Evolutionary conservation across 352 stramenopile genomes (phyloP).

Genomic region (Elongisporangium undulatum): DNA sequence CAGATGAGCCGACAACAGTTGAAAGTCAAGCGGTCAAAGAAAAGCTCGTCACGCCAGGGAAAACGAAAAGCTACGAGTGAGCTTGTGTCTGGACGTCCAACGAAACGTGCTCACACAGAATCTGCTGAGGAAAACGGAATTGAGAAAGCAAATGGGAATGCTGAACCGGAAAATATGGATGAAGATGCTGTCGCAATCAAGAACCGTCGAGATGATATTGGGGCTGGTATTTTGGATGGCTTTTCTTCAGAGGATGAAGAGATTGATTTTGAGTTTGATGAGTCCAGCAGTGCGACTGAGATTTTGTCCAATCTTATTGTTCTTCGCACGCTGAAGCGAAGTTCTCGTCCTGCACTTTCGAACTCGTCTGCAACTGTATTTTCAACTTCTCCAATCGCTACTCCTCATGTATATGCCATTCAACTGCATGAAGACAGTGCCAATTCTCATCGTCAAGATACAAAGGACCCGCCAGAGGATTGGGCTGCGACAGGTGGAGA

Average conservation of each 20-base stretch:
- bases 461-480: slow-evolving; percentile 8
- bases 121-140: background rate
- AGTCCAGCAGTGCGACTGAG: slow-evolving; percentile 69
- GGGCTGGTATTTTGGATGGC: slow-evolving; percentile 26
- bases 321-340: slow-evolving; percentile 62
- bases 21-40: slow-evolving; percentile 71
- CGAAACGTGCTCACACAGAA: slow-evolving; percentile 13
- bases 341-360: slow-evolving; percentile 26
- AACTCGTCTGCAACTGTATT: background rate
- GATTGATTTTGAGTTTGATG: slow-evolving; percentile 59
- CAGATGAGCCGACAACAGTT: slow-evolving; percentile 85
- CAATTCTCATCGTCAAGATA: slow-evolving; percentile 2
- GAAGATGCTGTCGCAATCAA: background rate
- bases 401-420: slow-evolving; percentile 6
- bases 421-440: background rate
- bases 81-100: slow-evolving; percentile 3
- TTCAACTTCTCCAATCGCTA: slow-evolving; percentile 26
- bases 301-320: slow-evolving; percentile 78
- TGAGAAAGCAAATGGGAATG: background rate
- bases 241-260: slow-evolving; percentile 54
- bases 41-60: slow-evolving; percentile 18
- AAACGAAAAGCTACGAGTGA: slow-evolving; percentile 44
- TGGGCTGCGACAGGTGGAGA: background rate
- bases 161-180: background rate
- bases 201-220: slow-evolving; percentile 11